These are phyloP conservation scores for Papilionanthe hybrid DNA, from an alignment of 116 monocot genomes.

Conservation along the genomic window DNA sequence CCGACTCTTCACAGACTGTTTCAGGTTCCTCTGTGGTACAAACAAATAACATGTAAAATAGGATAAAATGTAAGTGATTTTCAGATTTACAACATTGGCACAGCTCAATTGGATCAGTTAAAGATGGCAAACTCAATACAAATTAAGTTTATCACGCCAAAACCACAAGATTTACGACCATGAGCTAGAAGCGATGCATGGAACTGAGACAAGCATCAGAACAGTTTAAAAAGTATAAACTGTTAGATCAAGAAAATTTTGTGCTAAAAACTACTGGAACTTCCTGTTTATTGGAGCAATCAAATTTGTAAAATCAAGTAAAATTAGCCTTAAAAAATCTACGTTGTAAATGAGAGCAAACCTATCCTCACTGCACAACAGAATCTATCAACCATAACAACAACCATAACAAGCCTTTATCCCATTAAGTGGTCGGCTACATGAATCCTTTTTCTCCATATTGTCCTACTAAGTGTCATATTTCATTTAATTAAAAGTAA, in stretches of 20 bases:
- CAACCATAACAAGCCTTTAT: too few relatives aligned
- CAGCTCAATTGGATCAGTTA: not conserved
- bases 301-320: not conserved
- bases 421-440: too few relatives aligned
- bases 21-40: conserved; percentile 51
- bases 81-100: not conserved
- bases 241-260: not conserved
- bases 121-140: not conserved
- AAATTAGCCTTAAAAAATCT: not conserved
- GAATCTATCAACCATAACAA: not conserved
- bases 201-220: not conserved
- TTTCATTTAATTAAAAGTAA: too few relatives aligned
- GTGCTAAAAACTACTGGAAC: not conserved
- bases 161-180: not conserved
- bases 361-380: not conserved
- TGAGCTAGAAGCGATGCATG: not conserved
- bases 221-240: not conserved
- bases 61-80: not conserved
- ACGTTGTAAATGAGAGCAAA: too few relatives aligned
- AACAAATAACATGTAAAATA: not conserved
- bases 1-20: conserved; percentile 71
- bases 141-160: not conserved
- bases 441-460: too few relatives aligned
- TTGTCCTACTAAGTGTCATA: too few relatives aligned
- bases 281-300: not conserved